Conservation (phyloP, 2,329 filamentous ascomycete species). For the Xylariaceae sp. region DNA sequence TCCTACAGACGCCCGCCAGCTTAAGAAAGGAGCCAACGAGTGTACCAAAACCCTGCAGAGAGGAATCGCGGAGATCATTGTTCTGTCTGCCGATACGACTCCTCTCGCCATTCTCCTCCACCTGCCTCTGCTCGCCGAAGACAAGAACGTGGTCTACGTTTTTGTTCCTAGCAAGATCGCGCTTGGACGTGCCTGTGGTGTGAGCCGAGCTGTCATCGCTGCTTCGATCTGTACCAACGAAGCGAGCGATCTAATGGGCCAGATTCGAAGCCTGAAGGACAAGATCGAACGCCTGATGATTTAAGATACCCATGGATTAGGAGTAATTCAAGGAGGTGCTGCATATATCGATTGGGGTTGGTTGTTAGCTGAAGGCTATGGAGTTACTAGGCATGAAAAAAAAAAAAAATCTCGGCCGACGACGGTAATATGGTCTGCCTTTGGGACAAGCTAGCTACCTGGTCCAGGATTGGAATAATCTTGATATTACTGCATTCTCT, state of each 20-base stretch:
- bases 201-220: conserved; percentile 84
- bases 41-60: conserved; percentile 87
- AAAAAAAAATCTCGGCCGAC: background rate
- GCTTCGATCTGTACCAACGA: conserved; percentile 87
- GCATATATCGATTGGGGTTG: background rate
- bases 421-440: conserved; percentile 12
- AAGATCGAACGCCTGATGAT: conserved; percentile 97
- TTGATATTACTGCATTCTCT: no score
- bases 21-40: conserved; percentile 90
- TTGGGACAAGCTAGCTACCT: background rate
- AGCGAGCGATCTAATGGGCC: conserved; percentile 80
- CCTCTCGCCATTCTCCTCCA: conserved; percentile 88
- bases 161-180: conserved; percentile 69
- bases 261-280: conserved; percentile 88
- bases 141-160: conserved; percentile 63
- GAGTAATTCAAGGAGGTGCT: conserved; percentile 11
- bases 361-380: conserved; percentile 1
- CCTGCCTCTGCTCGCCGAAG: conserved; percentile 84
- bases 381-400: background rate
- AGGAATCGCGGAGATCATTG: conserved; percentile 85
- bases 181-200: conserved; percentile 87
- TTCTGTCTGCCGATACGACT: conserved; percentile 85
- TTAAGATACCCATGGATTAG: conserved; percentile 51
- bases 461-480: no score
- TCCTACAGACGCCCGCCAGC: conserved; percentile 56